Evolutionary conservation across 441 rosid genomes (phyloP).

Genomic region (Corymbia calophylla): DNA sequence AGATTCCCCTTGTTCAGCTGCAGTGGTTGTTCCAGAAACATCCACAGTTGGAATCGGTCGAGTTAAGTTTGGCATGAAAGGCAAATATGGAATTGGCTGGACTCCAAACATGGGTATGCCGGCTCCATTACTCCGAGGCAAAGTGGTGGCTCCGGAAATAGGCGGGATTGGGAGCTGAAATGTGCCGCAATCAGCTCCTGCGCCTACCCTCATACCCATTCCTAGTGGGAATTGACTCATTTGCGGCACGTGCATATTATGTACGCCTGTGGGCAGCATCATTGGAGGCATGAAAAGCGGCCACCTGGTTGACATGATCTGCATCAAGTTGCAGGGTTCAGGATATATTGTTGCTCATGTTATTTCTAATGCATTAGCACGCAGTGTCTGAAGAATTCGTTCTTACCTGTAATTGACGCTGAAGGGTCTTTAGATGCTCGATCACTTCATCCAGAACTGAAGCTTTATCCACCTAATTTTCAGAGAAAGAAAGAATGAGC

Average conservation of each 20-base stretch:
- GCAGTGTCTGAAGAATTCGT: not conserved
- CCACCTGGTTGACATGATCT: not conserved
- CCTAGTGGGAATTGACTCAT: not conserved
- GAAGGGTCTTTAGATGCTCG: slow-evolving; percentile 4
- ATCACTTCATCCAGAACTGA: slow-evolving; percentile 8
- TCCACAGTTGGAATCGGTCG: not conserved
- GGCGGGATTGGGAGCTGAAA: not conserved
- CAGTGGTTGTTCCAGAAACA: not conserved
- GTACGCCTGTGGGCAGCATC: not conserved
- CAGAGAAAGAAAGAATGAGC: not conserved
- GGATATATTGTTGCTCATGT: not conserved
- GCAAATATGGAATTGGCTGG: not conserved
- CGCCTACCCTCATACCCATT: not conserved
- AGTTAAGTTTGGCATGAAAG: not conserved
- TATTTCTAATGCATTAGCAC: not conserved
- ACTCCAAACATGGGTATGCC: not conserved
- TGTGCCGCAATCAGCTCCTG: not conserved
- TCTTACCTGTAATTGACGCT: slow-evolving; percentile 5
- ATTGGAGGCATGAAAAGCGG: not conserved
- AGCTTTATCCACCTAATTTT: not conserved
- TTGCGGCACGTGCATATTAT: not conserved
- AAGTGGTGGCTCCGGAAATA: not conserved
- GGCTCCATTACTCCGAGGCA: not conserved
- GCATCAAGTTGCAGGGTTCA: not conserved
- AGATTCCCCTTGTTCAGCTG: not conserved